A percentile compares a stretch with the other conserved stretches of the same genome.
phyloP scores from a whole-genome alignment of 176 grass and related monocot species.

The Ensete ventricosum region DNA sequence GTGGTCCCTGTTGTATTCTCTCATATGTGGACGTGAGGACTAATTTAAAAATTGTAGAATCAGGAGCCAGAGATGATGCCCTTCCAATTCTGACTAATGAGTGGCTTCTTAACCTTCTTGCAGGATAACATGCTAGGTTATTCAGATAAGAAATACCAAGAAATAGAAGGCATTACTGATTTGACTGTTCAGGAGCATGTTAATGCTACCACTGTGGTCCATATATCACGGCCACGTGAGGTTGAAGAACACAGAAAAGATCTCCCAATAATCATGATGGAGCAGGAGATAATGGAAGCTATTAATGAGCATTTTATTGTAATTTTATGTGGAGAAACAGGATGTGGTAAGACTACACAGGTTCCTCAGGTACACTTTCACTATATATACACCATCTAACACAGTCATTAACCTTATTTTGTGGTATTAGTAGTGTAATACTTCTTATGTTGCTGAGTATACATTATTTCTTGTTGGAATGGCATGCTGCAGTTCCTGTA shows the following conservation, averaged over 20 bases:
- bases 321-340: slow-evolving; percentile 95
- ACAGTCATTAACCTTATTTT: not conserved
- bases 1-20: not conserved
- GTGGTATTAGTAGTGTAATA: not conserved
- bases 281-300: slow-evolving; percentile 99
- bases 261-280: slow-evolving; percentile 99
- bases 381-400: not conserved
- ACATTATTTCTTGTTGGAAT: slow-evolving; percentile 2
- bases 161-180: slow-evolving; percentile 4
- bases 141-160: slow-evolving; percentile 6
- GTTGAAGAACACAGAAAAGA: slow-evolving; percentile 76
- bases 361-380: slow-evolving; percentile 57
- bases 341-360: slow-evolving; percentile 97
- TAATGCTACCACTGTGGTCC: slow-evolving; percentile 55
- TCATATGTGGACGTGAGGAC: not conserved
- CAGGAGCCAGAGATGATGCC: not conserved
- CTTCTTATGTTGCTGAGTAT: slow-evolving; percentile 18
- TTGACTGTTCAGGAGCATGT: slow-evolving; percentile 14
- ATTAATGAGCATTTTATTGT: slow-evolving; percentile 84
- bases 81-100: not conserved
- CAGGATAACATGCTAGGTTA: slow-evolving; percentile 36
- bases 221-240: slow-evolving; percentile 65
- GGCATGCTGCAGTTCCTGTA: slow-evolving; percentile 63
- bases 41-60: not conserved
- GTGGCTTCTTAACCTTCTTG: slow-evolving; percentile 7